Percentiles rank a stretch among this genome's conserved stretches.
Conservation (phyloP, 1,139 yeast species). For the Hansenula sp. region DNA sequence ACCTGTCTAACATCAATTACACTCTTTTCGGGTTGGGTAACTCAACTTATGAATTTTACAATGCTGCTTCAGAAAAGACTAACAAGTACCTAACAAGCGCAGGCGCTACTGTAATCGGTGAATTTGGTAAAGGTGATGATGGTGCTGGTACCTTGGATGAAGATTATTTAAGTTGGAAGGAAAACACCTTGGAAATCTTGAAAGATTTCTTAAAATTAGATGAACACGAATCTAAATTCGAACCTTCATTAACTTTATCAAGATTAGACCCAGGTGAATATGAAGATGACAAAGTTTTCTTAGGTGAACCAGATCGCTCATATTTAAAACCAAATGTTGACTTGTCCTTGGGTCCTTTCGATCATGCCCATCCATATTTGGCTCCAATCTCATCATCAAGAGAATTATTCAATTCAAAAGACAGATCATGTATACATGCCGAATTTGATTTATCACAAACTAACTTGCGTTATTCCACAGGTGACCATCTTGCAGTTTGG, state of each 20-base stretch:
- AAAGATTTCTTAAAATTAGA: conserved; percentile 62
- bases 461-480: conserved; percentile 82
- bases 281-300: conserved; percentile 47
- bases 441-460: conserved; percentile 80
- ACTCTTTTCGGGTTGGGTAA: conserved; percentile 90
- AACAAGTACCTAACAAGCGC: conserved; percentile 45
- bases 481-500: conserved; percentile 95
- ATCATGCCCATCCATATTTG: conserved; percentile 76
- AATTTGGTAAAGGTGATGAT: conserved; percentile 88
- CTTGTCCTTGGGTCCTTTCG: conserved; percentile 71
- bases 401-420: conserved; percentile 66
- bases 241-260: conserved; percentile 59
- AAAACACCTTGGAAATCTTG: conserved; percentile 60
- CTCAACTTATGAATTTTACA: conserved; percentile 87
- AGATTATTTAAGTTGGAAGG: conserved; percentile 93
- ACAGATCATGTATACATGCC: conserved; percentile 79
- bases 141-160: conserved; percentile 95
- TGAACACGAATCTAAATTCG: conserved; percentile 73
- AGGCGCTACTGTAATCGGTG: conserved; percentile 71
- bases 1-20: conserved; percentile 58
- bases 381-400: conserved; percentile 59
- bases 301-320: conserved; percentile 80
- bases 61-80: conserved; percentile 72
- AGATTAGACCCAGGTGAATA: conserved; percentile 28
- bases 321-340: conserved; percentile 44